Evolutionary conservation across 192 early-diverging fungal genomes (phyloP).

Genomic region (Coemansia sp.): DNA sequence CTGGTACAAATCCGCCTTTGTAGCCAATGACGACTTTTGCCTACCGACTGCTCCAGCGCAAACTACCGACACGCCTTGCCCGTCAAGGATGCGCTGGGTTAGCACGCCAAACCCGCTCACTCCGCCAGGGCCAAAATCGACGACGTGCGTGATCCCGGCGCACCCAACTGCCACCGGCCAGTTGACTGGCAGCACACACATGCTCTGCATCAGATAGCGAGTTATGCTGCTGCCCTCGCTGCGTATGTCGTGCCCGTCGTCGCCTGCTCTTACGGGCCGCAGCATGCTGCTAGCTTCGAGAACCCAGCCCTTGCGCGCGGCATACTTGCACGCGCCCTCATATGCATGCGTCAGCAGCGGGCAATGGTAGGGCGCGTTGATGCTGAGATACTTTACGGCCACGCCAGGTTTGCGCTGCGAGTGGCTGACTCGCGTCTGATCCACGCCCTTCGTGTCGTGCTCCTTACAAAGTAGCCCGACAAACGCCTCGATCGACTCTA

Average conservation of each 20-base stretch:
- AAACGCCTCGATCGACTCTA: constrained; percentile 5
- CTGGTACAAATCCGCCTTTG: constrained; percentile 78
- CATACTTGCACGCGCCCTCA: constrained; percentile 4
- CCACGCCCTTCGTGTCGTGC: constrained; percentile 8
- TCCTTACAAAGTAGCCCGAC: constrained; percentile 4
- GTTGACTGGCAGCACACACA: constrained; percentile 64
- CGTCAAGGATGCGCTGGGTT: constrained; percentile 88
- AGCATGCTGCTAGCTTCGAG: constrained; percentile 20
- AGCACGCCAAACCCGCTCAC: constrained; percentile 81
- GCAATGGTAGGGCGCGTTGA: constrained; percentile 84
- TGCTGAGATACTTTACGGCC: constrained; percentile 79
- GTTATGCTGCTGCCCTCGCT: constrained; percentile 61
- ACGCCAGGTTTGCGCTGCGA: constrained; percentile 82
- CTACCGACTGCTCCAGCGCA: constrained; percentile 24
- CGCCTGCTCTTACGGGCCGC: constrained; percentile 74
- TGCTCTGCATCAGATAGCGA: constrained; percentile 66
- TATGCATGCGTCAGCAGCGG: constrained; percentile 1
- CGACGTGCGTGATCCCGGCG: constrained; percentile 74
- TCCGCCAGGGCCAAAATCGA: constrained; percentile 94
- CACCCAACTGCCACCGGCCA: constrained; percentile 64
- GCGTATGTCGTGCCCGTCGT: constrained; percentile 81
- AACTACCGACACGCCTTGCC: constrained; percentile 70
- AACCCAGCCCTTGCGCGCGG: constrained; percentile 26
- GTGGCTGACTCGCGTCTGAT: constrained; percentile 75
- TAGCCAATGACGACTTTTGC: constrained; percentile 62